Conservation (phyloP, 148 eudicot genomes). For the Chenopodium quinoa region DNA sequence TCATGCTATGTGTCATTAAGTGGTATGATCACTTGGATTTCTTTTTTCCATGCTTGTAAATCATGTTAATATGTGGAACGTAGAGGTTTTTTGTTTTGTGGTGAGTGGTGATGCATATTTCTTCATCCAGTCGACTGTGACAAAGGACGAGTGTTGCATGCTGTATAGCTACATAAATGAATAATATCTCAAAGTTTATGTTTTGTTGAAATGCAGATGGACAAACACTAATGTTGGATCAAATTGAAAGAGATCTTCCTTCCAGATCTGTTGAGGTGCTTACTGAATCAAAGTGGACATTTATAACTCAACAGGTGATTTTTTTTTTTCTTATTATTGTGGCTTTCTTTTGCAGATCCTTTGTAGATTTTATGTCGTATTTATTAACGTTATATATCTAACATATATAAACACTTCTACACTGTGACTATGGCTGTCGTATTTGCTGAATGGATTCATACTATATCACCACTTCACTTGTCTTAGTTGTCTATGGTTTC, state of each 20-base stretch:
- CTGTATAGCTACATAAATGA: too few relatives aligned
- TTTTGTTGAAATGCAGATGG: slow-evolving; percentile 55
- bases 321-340: background rate
- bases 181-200: background rate
- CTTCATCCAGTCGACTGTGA: background rate
- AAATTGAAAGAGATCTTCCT: slow-evolving; percentile 60
- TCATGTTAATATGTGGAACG: background rate
- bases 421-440: background rate
- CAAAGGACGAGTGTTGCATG: slow-evolving; percentile 3
- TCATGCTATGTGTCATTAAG: background rate
- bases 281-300: slow-evolving; percentile 40
- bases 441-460: background rate
- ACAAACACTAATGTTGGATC: slow-evolving; percentile 55
- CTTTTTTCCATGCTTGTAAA: background rate
- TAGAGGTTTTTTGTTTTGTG: background rate
- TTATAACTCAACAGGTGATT: slow-evolving; percentile 37
- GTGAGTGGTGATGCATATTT: background rate
- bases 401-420: background rate
- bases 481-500: background rate
- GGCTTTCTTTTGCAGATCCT: background rate
- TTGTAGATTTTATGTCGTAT: background rate
- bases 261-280: slow-evolving; percentile 31
- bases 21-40: background rate
- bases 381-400: background rate
- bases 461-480: background rate